These are phyloP conservation scores for Syncephalastrum sp. DNA, from an alignment of 371 early-diverging fungal genomes.

Conservation along the genomic window DNA sequence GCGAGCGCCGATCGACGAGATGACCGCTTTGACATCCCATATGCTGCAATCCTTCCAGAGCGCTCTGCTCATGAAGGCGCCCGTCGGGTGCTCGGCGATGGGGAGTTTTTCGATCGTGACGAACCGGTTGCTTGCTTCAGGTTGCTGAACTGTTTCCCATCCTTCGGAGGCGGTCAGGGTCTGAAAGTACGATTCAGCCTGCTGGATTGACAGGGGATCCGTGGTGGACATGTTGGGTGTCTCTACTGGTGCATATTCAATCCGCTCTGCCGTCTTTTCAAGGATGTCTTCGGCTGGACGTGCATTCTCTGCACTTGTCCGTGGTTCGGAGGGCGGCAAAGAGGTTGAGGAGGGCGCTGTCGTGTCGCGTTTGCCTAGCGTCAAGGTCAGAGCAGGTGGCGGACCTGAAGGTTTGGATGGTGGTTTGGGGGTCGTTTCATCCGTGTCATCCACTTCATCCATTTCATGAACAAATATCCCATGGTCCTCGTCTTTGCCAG, in stretches of 20 bases:
- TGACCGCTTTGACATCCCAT: conserved; percentile 57
- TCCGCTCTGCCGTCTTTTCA: neutral
- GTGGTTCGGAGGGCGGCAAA: neutral
- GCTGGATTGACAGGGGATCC: conserved; percentile 29
- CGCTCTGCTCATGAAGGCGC: conserved; percentile 49
- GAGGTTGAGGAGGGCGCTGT: too few species aligned
- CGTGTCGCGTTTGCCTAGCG: too few species aligned
- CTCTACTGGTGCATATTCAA: neutral
- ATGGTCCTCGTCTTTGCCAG: conserved; percentile 26
- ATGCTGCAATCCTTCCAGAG: conserved; percentile 52
- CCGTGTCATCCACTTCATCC: conserved; percentile 28
- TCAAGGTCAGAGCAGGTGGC: neutral
- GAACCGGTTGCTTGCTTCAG: conserved; percentile 24
- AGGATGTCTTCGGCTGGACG: neutral
- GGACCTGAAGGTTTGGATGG: neutral
- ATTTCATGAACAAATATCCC: conserved; percentile 40
- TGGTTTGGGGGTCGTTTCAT: neutral
- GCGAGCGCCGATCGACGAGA: conserved; percentile 43
- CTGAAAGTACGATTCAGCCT: conserved; percentile 24
- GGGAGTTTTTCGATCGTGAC: conserved; percentile 43
- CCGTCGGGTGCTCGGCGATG: conserved; percentile 49
- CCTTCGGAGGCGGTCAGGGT: conserved; percentile 11
- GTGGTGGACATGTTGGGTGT: conserved; percentile 3
- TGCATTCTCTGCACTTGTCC: neutral
- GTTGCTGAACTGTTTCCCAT: conserved; percentile 20